Conservation (phyloP, 495 filamentous ascomycete genomes). For the Neurospora tetraspora region DNA sequence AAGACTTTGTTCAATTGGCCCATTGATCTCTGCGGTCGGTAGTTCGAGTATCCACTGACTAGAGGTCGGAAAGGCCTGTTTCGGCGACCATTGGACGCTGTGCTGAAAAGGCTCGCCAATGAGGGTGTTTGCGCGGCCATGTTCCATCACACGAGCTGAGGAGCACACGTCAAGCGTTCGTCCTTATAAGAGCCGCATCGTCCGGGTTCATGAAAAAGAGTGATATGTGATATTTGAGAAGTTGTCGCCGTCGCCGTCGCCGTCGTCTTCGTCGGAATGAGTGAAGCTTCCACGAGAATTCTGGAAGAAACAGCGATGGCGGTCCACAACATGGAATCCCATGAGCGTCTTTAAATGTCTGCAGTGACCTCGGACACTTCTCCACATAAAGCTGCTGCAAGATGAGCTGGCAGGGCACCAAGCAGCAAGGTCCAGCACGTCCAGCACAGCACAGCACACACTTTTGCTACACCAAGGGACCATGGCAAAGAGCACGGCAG, state of each 20-base stretch:
- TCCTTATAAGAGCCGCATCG: constrained; percentile 20
- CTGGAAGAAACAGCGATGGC: neutral
- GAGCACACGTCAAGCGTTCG: constrained; percentile 9
- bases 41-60: constrained; percentile 10
- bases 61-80: constrained; percentile 17
- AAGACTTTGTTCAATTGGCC: constrained; percentile 16
- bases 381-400: constrained; percentile 25
- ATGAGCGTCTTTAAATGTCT: constrained; percentile 17
- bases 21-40: neutral
- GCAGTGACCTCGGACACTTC: constrained; percentile 9
- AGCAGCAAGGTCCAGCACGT: neutral
- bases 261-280: neutral
- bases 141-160: constrained; percentile 15
- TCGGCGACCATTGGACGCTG: constrained; percentile 22
- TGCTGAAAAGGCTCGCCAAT: constrained; percentile 21
- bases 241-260: neutral
- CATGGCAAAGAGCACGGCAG: neutral
- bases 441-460: neutral
- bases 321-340: neutral
- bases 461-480: neutral
- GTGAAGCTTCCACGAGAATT: neutral
- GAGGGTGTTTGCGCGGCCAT: constrained; percentile 7
- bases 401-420: constrained; percentile 29
- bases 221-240: neutral
- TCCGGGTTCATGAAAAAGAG: neutral